Conservation (phyloP, 768 basidiomycete species). For the Lentinula detonsa region DNA sequence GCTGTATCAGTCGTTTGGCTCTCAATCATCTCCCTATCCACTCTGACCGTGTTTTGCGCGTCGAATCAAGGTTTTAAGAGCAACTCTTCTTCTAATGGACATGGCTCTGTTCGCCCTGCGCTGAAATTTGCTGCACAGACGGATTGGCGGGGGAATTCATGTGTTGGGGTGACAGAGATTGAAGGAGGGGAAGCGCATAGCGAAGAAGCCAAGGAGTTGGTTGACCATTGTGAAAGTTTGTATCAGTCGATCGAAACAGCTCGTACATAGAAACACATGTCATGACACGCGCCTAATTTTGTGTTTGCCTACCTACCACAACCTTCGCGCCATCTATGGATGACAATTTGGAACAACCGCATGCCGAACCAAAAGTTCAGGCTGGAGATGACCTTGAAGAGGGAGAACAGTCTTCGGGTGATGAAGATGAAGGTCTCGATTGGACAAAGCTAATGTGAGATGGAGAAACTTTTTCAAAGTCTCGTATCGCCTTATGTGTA, state of each 20-base stretch:
- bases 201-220: conserved; percentile 37
- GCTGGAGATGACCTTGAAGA: conserved; percentile 29
- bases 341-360: conserved; percentile 47
- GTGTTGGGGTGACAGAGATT: conserved; percentile 44
- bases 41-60: conserved; percentile 31
- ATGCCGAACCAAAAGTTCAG: conserved; percentile 21
- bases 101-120: conserved; percentile 19
- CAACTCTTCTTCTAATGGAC: conserved; percentile 10
- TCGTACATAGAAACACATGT: neutral
- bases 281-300: neutral
- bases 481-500: conserved; percentile 8
- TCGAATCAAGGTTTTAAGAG: neutral
- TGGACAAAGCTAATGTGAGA: conserved; percentile 74
- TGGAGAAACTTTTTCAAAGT: neutral
- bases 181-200: conserved; percentile 46
- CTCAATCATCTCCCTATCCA: conserved; percentile 50
- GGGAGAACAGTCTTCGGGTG: conserved; percentile 48
- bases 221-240: conserved; percentile 52
- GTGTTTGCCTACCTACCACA: neutral
- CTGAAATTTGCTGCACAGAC: conserved; percentile 52
- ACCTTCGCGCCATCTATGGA: conserved; percentile 38
- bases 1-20: conserved; percentile 64
- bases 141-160: conserved; percentile 48
- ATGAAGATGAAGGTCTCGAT: conserved; percentile 70
- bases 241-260: conserved; percentile 22